Base-by-base conservation (phyloP, 495 filamentous ascomycete genomes). In the Podospora conica region DNA sequence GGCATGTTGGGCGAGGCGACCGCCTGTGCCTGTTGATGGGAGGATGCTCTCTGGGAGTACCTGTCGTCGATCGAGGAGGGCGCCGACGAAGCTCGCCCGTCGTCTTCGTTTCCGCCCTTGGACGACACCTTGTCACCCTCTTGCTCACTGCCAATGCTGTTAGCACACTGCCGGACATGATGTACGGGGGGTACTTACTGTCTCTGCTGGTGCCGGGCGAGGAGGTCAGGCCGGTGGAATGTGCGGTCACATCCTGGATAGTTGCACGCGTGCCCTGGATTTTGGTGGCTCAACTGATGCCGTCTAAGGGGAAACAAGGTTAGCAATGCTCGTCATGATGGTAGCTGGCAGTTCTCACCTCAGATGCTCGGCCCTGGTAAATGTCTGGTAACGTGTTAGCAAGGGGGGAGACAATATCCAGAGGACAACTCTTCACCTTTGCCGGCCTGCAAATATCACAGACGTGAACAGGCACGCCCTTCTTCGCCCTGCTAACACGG, bases 311-410 rank as follows among this genome's bases (percentile, higher is more conserved):
- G 64, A 33, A 22, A 33, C 1, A 21, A 68, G 63, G 53, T 64
- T n/a, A 48, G 40, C 15, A 48, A 48, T n/a, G 31, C 1, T 22
- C 22, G 21, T 4, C 8, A 24, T 21, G 18, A 11, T 28, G 29
- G 9, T 31, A 27, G 53, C 12, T 40, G 58, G 28, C 5, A 2
- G n/a, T 9, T 25, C 79, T 76, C 79, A 90, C 89, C 90, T 87
- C 61, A 91, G 78, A 78, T 97, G 93, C 73, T 97, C 93, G 28
- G 91, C 91, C 73, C 93, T 84, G 21, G 92, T 95, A 73, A 92
- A 92, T 60, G 90, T 88, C 88, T 90, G 65, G 25, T 27, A 58
- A 6, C 11, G 21, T 54, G 54, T 28, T 66, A 66, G 77, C 22
- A 24, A 25, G 55, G 9, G 40, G 28, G 55, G 25, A 15, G 9